A percentile compares a stretch with the other conserved stretches of the same genome.
These are phyloP conservation scores for Plasmodium gonderi DNA, from an alignment of 169 alveolate species.

Conservation along the genomic window DNA sequence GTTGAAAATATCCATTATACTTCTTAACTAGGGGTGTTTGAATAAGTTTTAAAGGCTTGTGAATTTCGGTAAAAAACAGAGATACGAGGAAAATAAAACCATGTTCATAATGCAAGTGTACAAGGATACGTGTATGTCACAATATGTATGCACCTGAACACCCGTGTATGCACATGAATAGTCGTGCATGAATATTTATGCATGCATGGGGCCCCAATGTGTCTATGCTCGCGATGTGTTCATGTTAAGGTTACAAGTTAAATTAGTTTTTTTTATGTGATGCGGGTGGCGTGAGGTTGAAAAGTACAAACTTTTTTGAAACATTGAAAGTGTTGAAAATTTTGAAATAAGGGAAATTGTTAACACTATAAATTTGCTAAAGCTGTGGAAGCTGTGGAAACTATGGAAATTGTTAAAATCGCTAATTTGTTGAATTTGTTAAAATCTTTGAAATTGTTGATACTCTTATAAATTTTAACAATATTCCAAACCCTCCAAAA, in stretches of 20 bases:
- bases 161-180: background rate
- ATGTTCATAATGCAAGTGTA: background rate
- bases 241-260: too few species aligned
- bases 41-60: background rate
- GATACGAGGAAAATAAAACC: slow-evolving; percentile 8
- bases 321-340: background rate
- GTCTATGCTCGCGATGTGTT: slow-evolving; percentile 1
- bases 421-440: background rate
- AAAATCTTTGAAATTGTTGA: background rate
- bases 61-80: slow-evolving; percentile 18
- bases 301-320: background rate
- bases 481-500: background rate
- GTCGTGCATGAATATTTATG: background rate
- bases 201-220: background rate
- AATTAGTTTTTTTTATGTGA: background rate
- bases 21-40: background rate
- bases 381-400: background rate
- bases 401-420: background rate
- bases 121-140: background rate
- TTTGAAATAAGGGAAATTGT: background rate
- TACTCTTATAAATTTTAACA: too few species aligned
- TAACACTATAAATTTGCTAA: background rate
- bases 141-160: background rate
- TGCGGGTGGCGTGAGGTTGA: background rate
- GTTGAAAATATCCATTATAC: slow-evolving; percentile 70